A percentile compares a stretch with the other conserved stretches of the same genome.
These are phyloP conservation scores for Phytophthora hybrid DNA, from an alignment of 352 stramenopile species.

Conservation along the genomic window DNA sequence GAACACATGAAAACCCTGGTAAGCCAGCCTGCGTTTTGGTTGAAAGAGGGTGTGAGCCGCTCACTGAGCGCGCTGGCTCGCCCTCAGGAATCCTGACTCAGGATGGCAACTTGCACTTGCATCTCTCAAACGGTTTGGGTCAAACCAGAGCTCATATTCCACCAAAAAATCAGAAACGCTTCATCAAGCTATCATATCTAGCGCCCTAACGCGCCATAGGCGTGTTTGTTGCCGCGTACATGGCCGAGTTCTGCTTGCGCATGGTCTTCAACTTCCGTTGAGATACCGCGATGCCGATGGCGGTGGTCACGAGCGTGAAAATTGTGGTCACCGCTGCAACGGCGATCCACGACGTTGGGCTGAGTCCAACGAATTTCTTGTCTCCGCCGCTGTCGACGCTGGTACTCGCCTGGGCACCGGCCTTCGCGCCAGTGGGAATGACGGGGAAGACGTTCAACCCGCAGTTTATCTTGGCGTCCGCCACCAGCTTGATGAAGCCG, in stretches of 20 bases:
- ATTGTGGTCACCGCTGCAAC: conserved; percentile 59
- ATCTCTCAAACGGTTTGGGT: not conserved
- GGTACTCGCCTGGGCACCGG: conserved; percentile 48
- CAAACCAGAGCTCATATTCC: conserved; percentile 11
- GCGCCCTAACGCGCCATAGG: not conserved
- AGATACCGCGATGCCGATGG: conserved; percentile 50
- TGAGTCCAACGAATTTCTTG: conserved; percentile 70
- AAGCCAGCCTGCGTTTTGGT: no score
- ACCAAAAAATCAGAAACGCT: not conserved
- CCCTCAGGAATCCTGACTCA: no score
- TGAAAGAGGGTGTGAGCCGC: no score
- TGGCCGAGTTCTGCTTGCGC: conserved; percentile 58
- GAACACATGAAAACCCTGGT: no score
- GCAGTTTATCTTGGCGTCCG: conserved; percentile 80
- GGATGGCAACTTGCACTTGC: no score
- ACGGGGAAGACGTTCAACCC: conserved; percentile 85
- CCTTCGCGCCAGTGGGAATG: conserved; percentile 64
- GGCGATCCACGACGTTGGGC: conserved; percentile 61
- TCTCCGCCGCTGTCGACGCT: conserved; percentile 73
- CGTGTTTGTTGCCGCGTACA: conserved; percentile 40
- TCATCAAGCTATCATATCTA: no score
- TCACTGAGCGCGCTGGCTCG: no score
- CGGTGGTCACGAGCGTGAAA: conserved; percentile 57
- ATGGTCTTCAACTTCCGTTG: conserved; percentile 56
- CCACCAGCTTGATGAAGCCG: conserved; percentile 73